Evolutionary conservation across 257 asterid species (phyloP).

Genomic region (Schizonepeta tenuifolia): DNA sequence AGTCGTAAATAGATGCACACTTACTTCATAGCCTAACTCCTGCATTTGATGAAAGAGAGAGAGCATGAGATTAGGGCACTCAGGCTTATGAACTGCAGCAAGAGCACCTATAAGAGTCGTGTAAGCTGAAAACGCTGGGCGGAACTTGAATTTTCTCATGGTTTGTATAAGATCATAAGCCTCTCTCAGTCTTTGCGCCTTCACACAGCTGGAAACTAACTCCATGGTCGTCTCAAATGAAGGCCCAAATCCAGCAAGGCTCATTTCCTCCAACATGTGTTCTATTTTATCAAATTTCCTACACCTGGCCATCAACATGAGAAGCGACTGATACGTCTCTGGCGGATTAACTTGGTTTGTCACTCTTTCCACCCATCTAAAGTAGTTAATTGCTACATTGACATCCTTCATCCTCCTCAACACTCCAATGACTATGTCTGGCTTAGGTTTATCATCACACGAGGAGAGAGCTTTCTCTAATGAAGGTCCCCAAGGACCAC

Average conservation of each 20-base stretch:
- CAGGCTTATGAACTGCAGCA: constrained; percentile 50
- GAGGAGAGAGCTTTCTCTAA: constrained; percentile 65
- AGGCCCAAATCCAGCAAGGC: constrained; percentile 79
- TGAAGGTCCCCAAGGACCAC: constrained; percentile 76
- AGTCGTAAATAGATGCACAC: constrained; percentile 80
- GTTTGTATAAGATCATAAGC: constrained; percentile 77
- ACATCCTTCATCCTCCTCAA: constrained; percentile 78
- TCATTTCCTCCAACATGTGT: constrained; percentile 79
- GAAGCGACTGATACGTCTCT: constrained; percentile 76
- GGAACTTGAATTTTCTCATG: constrained; percentile 80
- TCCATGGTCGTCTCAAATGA: constrained; percentile 61
- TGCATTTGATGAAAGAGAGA: constrained; percentile 85
- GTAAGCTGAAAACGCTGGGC: constrained; percentile 94
- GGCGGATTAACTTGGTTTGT: constrained; percentile 59
- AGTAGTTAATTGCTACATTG: constrained; percentile 59
- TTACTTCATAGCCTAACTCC: constrained; percentile 94
- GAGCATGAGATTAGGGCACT: constrained; percentile 79
- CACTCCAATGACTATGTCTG: constrained; percentile 70
- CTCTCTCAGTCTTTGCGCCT: constrained; percentile 54
- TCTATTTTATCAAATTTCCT: constrained; percentile 55
- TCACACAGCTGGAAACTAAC: constrained; percentile 60
- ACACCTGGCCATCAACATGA: constrained; percentile 68
- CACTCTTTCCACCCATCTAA: constrained; percentile 79
- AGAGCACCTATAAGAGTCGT: constrained; percentile 87
- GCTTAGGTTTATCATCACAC: constrained; percentile 48